Evolutionary conservation across 331 rosid genomes (phyloP), one percentile per base, ranked within the genome.

Genomic region (Spiraea crenata): DNA sequence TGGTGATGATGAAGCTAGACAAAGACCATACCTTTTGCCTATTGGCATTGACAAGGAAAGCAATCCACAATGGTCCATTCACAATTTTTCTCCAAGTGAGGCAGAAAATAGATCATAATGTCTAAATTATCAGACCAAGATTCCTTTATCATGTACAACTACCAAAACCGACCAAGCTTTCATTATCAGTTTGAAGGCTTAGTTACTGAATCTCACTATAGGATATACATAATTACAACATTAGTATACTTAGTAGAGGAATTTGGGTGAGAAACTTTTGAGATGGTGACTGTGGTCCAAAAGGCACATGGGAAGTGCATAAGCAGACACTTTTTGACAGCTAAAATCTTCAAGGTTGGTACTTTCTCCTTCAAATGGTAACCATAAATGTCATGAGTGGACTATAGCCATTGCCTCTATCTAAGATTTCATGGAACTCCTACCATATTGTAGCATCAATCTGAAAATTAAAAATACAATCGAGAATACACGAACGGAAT

Each of bases 281-380:
- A 25, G 31, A 25, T 25, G 1, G 0, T 3, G 25, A 19, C 9
- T 38, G 81, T 87, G 96, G 92, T 80, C 98, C 96, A 76, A 41
- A 41, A 37, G 47, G 84, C 92, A 89, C 89, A 63, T 89, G 95
- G 90, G 84, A 57, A 76, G 60, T 19, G 44, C 87, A 81, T 13
- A 75, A 81, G 60, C 77, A 74, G 80, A 84, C 85, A 82, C 74
- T 63, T 76, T 63, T 78, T 80, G 85, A 84, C 90, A 86, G 96
- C 95, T 78, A 80, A 80, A 77, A 79, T 51, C 51, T 66, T 61
- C 50, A 6, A 50, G 72, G 31, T 25, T 25, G 65, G 34, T 25
- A 48, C 44, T 73, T 81, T 70, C 74, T 74, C 14, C 31, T 60
- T 73, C 82, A 77, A 86, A 76, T 56, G 57, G 56, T 65, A 78